Conservation (phyloP, 2,329 filamentous ascomycete species). For the Epichloe aotearoae region DNA sequence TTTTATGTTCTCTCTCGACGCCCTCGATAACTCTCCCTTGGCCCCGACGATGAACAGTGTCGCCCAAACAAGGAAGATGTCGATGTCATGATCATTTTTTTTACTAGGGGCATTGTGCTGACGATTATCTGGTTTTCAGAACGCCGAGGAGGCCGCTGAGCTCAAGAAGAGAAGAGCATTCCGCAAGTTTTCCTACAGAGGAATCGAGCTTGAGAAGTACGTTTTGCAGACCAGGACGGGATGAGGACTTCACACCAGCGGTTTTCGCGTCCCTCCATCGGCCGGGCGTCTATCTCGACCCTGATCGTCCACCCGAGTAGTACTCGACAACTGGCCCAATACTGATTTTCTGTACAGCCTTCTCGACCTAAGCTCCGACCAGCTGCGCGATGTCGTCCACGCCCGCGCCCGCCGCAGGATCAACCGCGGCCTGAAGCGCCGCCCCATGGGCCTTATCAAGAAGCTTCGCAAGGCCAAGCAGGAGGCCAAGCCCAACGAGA, state of each 20-base stretch:
- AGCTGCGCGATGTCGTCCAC: constrained; percentile 98
- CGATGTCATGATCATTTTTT: not conserved
- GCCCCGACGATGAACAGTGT: constrained; percentile 10
- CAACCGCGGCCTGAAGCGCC: constrained; percentile 99
- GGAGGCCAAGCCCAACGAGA: constrained; percentile 98
- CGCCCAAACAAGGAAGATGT: not conserved
- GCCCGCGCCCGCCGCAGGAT: constrained; percentile 96
- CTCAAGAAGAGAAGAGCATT: constrained; percentile 99
- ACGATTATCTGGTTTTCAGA: constrained; percentile 38
- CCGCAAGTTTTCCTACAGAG: constrained; percentile 99
- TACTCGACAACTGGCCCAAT: not conserved
- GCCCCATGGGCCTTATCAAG: constrained; percentile 99
- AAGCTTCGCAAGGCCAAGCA: constrained; percentile 99
- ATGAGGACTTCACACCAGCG: not conserved
- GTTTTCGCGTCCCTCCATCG: not conserved
- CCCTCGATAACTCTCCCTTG: constrained; percentile 14
- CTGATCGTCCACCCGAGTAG: not conserved
- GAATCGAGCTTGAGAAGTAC: constrained; percentile 98
- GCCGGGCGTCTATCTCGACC: not conserved
- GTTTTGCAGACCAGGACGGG: constrained; percentile 24
- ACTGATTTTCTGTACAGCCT: constrained; percentile 48
- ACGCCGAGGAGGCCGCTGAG: constrained; percentile 97
- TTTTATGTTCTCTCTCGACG: constrained; percentile 37
- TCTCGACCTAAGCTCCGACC: constrained; percentile 94
- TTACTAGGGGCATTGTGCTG: constrained; percentile 10